Evolutionary conservation across 805 yeast species (phyloP).

Genomic region (Pichia gijzeniarum): DNA sequence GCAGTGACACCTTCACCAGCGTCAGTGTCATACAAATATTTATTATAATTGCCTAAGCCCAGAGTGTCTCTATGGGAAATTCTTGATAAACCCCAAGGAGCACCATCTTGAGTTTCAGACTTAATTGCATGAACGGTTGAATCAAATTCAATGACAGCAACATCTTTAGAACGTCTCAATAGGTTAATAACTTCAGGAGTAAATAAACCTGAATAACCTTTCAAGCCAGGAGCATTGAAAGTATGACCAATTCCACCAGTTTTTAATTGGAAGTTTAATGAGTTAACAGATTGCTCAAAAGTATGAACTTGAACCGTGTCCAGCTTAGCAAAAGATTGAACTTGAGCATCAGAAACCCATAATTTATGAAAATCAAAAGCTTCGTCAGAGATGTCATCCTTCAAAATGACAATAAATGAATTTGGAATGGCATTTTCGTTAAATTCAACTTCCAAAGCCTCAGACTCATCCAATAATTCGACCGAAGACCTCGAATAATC

Average conservation of each 20-base stretch:
- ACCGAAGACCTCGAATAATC: neutral
- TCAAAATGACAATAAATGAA: constrained; percentile 82
- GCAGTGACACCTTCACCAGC: constrained; percentile 84
- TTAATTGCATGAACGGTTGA: constrained; percentile 60
- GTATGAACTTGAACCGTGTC: constrained; percentile 13
- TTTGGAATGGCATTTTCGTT: constrained; percentile 50
- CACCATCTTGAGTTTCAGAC: constrained; percentile 66
- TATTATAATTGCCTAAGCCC: constrained; percentile 62
- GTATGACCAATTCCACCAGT: constrained; percentile 53
- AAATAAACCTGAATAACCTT: constrained; percentile 85
- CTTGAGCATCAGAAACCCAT: constrained; percentile 54
- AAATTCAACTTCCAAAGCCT: constrained; percentile 44
- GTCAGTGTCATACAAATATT: constrained; percentile 62
- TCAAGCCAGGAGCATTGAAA: constrained; percentile 55
- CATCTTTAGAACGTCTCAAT: constrained; percentile 50
- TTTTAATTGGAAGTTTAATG: constrained; percentile 11
- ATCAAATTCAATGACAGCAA: constrained; percentile 63
- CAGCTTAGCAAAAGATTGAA: constrained; percentile 30
- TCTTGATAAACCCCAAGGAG: constrained; percentile 94
- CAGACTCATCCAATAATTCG: constrained; percentile 16
- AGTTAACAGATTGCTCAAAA: constrained; percentile 29
- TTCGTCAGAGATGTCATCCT: constrained; percentile 49
- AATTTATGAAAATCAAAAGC: constrained; percentile 59
- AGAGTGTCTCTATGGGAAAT: constrained; percentile 74
- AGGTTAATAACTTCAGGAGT: constrained; percentile 66